phyloP scores from a whole-genome alignment of 2,329 filamentous ascomycete species.

The Fusarium devonianum region DNA sequence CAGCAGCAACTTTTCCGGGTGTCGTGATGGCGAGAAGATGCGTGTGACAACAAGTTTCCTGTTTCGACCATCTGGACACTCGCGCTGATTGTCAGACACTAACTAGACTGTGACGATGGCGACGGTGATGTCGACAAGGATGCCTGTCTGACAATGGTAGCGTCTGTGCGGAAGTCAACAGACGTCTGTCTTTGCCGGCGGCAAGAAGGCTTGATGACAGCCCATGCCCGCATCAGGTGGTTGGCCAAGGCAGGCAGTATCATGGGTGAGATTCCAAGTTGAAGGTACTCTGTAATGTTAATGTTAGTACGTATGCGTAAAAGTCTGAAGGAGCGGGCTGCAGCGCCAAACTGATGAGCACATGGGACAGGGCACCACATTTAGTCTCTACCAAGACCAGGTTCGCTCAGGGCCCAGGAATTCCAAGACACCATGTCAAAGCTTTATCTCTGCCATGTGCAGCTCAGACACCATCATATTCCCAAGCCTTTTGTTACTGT shows the following conservation, averaged over 20 bases:
- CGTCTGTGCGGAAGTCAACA: slow-evolving; percentile 25
- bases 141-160: slow-evolving; percentile 23
- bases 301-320: slow-evolving; percentile 19
- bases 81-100: background rate
- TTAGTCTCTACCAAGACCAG: slow-evolving; percentile 1
- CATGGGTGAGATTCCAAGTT: slow-evolving; percentile 14
- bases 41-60: slow-evolving; percentile 14
- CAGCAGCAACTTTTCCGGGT: slow-evolving; percentile 23
- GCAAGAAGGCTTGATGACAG: slow-evolving; percentile 16
- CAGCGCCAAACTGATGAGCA: background rate
- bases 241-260: slow-evolving; percentile 5
- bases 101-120: background rate
- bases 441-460: background rate
- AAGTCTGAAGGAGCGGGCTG: slow-evolving; percentile 1
- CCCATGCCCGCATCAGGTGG: slow-evolving; percentile 7
- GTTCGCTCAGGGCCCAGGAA: background rate
- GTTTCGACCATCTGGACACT: background rate
- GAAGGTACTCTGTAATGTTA: too few relatives aligned
- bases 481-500: background rate
- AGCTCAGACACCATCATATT: slow-evolving; percentile 9
- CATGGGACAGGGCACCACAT: slow-evolving; percentile 9
- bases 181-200: slow-evolving; percentile 28
- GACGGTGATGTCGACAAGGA: slow-evolving; percentile 1
- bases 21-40: slow-evolving; percentile 18
- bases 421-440: slow-evolving; percentile 17